A percentile compares a stretch with the other conserved stretches of the same genome.
phyloP scores from a whole-genome alignment of 371 early-diverging fungal genomes.

The Smittium culicis region DNA sequence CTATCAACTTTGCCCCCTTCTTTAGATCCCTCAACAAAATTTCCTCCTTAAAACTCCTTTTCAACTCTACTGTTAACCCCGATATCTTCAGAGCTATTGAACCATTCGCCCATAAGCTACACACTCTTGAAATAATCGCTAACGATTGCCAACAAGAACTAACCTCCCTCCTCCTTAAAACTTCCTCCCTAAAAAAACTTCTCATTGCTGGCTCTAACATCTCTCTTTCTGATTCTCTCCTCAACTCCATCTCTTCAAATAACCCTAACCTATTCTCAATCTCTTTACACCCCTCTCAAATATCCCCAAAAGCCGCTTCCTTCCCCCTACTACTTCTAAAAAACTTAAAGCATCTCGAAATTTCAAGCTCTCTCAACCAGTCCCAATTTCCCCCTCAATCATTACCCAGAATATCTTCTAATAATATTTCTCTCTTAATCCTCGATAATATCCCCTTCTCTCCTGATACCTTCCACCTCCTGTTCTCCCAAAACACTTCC shows the following conservation, averaged over 20 bases:
- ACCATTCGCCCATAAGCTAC: background rate
- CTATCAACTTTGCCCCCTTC: background rate
- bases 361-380: background rate
- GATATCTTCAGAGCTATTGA: background rate
- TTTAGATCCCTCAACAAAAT: background rate
- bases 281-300: background rate
- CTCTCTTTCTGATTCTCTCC: background rate
- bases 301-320: background rate
- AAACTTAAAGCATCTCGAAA: background rate
- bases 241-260: background rate
- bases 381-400: background rate
- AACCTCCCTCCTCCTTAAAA: background rate
- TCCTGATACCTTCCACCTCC: background rate
- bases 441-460: background rate
- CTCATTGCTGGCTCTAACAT: background rate
- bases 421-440: background rate
- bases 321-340: background rate
- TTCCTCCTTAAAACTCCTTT: conserved; percentile 1
- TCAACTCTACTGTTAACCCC: background rate
- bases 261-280: background rate
- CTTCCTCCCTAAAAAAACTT: background rate
- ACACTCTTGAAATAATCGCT: conserved; percentile 4
- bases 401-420: background rate
- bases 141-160: background rate
- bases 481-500: background rate